Base-by-base conservation (phyloP, 495 filamentous ascomycete genomes). In the Penicillium crystallinum region DNA sequence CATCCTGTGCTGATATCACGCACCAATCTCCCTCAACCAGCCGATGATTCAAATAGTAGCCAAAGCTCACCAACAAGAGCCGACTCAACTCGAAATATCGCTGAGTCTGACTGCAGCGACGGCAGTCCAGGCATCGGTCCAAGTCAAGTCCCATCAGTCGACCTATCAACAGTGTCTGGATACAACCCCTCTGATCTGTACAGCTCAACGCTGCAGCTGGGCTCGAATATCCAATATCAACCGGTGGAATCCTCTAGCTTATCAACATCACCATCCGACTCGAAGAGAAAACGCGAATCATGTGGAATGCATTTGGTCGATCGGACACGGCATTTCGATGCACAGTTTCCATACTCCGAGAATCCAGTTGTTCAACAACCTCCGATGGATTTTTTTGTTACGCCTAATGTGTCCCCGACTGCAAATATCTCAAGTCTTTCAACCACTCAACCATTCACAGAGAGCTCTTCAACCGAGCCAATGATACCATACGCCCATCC, bases 21-120 rank as follows among this genome's bases (percentile, higher is more conserved):
- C 5, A 57, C 65, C 3, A 66, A 73, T 34, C 61, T 73, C 14
- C 70, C 67, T 10, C 56, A 70, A 25, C 48, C 62, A 12, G 35
- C 56, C 2, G 59, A 64, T 22, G 35, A 55, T 12, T 54, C 56
- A 38, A 46, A 34, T 23, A 59, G 52, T 44, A 43, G 46, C 30
- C 59, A 53, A 45, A 54, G 25, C 15, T 47, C 48, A 0, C 46
- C 59, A n/a, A 50, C 21, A 21, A 49, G 53, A 8, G 45, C 56
- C 7, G 23, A 14, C 2, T n/a, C 36, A 15, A 38, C n/a, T 17
- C 49, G 29, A 31, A 36, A 47, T 4, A 37, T 15, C 37, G 11
- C n/a, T 21, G 44, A 47, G 31, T 49, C 41, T 30, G 29, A 29
- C 2, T 23, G 40, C 33, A 42, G 54, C 49, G 48, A 60, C 36